Base-by-base conservation (phyloP, 2,329 filamentous ascomycete species). In the Clathrospora elynae region DNA sequence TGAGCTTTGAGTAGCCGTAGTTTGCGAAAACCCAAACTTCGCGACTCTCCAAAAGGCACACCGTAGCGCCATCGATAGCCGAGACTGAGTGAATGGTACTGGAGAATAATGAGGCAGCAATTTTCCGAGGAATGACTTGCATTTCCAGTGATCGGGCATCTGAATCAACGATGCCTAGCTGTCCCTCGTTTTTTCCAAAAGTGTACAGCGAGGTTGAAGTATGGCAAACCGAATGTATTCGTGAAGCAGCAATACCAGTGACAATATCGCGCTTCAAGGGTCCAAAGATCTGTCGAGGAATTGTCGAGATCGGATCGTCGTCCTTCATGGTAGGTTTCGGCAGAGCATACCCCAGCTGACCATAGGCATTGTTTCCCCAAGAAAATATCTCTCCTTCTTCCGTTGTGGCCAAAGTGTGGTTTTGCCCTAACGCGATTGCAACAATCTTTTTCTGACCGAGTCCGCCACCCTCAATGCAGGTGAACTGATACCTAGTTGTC, bases 11-110 rank as follows among this genome's bases (percentile, higher is more conserved):
- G 66, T 96, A 97, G 4, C 92, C 92, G 61, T 95, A 97, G 55
- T 95, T 95, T 1, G 90, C 92, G 59, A 99, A 96, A 0, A 99
- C 86, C 78, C 88, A 95, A 7, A 97, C 90, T 13, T 90, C 90
- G 55, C 88, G 85, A 57, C 90, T 95, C 34, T 90, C 86, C 3
- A 99, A 79, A 18, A 99, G 73, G 50, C 90, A 87, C 1, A 86
- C 85, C 0, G 93, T 96, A 5, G 93, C 93, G 54, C 85, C 86
- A 63, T 97, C 92, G 45, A 95, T 96, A 3, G 91, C 92, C 0
- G 88, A 87, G 0, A 93, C 88, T 66, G 87, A 87, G 17, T 80
- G 75, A 37, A 99, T 96, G 0, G 78, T 64, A 3, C 83, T 82
- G 40, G 78, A 81, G 61, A 93, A 88, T 1, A 95, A 77, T 0